Evolutionary conservation across 108 stramenopile genomes (phyloP).

Genomic region (Cyclotella baltica): DNA sequence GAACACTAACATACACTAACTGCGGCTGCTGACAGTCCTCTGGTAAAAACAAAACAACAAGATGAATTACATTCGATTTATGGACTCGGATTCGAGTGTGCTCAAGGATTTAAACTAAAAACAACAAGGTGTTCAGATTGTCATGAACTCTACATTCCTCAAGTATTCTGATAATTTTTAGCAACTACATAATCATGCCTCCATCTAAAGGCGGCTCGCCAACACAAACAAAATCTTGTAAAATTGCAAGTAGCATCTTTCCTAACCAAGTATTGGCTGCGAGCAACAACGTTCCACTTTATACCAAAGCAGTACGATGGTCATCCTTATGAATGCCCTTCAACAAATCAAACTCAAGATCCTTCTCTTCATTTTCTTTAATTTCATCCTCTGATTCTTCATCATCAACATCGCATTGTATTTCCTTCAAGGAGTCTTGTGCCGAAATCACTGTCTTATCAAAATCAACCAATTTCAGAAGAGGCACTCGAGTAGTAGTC

Average conservation of each 20-base stretch:
- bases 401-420: slow-evolving; percentile 44
- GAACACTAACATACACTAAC: no score
- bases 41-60: no score
- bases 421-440: slow-evolving; percentile 7
- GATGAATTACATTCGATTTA: no score
- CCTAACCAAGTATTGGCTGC: no score
- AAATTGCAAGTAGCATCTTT: not conserved
- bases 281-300: not conserved
- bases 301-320: slow-evolving; percentile 53
- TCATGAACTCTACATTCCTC: no score
- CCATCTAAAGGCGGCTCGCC: no score
- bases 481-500: slow-evolving; percentile 64
- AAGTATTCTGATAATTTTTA: no score
- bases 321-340: slow-evolving; percentile 56
- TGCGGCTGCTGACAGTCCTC: no score
- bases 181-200: no score
- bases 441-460: slow-evolving; percentile 55
- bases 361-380: slow-evolving; percentile 40
- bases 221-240: not conserved
- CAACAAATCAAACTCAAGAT: slow-evolving; percentile 49
- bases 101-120: no score
- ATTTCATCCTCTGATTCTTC: slow-evolving; percentile 36
- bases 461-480: slow-evolving; percentile 83
- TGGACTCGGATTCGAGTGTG: no score
- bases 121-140: no score